phyloP scores from a whole-genome alignment of 1,139 yeast species.

The Arxiozyma bovina region DNA sequence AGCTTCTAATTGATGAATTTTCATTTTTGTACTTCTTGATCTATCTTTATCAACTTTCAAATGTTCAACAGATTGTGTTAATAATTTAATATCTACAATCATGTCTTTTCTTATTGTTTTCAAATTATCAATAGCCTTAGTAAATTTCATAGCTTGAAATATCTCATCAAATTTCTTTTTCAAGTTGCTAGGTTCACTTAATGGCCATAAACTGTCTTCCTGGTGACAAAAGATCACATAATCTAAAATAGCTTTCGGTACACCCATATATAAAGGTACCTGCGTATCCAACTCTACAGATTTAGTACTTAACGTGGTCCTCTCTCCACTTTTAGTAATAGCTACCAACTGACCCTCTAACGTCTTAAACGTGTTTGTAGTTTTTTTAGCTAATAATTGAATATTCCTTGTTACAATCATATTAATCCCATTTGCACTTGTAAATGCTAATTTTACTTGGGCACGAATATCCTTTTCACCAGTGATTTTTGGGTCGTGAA shows the following conservation, averaged over 20 bases:
- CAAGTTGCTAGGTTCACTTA: conserved; percentile 79
- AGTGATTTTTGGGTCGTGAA: conserved; percentile 81
- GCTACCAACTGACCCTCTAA: conserved; percentile 80
- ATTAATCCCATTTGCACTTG: conserved; percentile 59
- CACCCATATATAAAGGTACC: conserved; percentile 78
- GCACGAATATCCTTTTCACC: conserved; percentile 76
- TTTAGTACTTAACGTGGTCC: conserved; percentile 70
- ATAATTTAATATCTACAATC: conserved; percentile 60
- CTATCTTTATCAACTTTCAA: conserved; percentile 64
- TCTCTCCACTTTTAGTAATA: conserved; percentile 50
- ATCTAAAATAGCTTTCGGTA: conserved; percentile 77
- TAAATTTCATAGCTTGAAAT: conserved; percentile 88
- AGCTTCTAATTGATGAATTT: conserved; percentile 38
- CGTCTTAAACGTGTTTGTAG: conserved; percentile 72
- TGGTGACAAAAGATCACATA: conserved; percentile 96
- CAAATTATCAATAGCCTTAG: conserved; percentile 78
- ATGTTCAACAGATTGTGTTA: conserved; percentile 72
- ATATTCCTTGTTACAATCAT: conserved; percentile 85
- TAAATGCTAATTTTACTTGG: conserved; percentile 82
- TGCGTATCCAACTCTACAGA: conserved; percentile 78
- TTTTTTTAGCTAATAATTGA: conserved; percentile 57
- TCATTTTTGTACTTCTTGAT: conserved; percentile 49
- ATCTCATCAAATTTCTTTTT: conserved; percentile 94
- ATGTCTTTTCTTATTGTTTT: conserved; percentile 71
- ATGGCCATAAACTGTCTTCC: conserved; percentile 95